Base-by-base conservation (phyloP, 371 early-diverging fungal species). In the Funneliformis caledonium region DNA sequence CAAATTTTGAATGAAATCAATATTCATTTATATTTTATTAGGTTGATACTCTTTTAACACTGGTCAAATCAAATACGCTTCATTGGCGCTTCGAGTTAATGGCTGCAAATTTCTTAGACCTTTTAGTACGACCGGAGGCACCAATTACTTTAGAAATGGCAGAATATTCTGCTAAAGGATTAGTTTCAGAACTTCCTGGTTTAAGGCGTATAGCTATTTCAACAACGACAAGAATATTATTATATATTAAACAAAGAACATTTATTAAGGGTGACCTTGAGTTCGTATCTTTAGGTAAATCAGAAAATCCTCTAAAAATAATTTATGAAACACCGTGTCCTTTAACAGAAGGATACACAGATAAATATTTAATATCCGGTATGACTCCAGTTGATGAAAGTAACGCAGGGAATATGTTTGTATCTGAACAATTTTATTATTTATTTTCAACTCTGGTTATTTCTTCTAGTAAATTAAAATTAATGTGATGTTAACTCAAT, bases 1-100 rank as follows among this genome's bases (percentile, higher is more conserved):
- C 22, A 61, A 43, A 47, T 7, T n/a, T 76, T 76, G 16, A 56
- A 83, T n/a, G 76, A 26, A 88, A 78, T 81, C 85, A 22, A 72
- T 47, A 2, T 69, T 50, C 78, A 9, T 76, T 62, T 4, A 37
- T 43, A 56, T 22, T 47, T 84, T 77, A 82, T 80, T 68, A 88
- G 69, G 69, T 83, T 76, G 75, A 83, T 78, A 56, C 83, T 42
- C 84, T 93, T 37, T 80, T 92, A 12, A 85, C 78, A 7, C 84
- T 91, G 52, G 69, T 89, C 65, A 82, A 89, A 33, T 88, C 91
- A 76, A 83, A 89, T 14, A 86, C 88, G 8, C 83, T 94, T 0
- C 95, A 94, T 61, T 97, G 96, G 96, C 91, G 96, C 8, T 94
- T 92, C 83, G 88, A 91, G 1, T 88, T 91, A 0, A 94, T 96